Conservation (phyloP, 2,329 filamentous ascomycete species). For the Colletotrichum theobromicola region DNA sequence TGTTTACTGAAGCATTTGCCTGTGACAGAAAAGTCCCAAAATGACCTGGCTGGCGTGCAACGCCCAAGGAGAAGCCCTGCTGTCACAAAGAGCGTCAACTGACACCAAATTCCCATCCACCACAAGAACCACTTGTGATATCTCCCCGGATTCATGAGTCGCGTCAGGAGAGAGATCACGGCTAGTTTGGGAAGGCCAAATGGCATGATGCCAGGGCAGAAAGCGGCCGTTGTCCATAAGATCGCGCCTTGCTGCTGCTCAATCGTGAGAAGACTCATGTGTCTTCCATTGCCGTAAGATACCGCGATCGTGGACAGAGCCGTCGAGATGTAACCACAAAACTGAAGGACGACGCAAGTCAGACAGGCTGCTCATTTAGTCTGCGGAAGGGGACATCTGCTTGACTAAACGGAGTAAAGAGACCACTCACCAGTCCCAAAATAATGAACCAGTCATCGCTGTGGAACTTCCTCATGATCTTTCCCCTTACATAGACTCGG, state of each 20-base stretch:
- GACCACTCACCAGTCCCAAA: slow-evolving; percentile 30
- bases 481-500: slow-evolving; percentile 33
- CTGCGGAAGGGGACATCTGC: not conserved
- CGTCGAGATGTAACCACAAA: slow-evolving; percentile 28
- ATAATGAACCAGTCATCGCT: slow-evolving; percentile 42
- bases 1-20: not conserved
- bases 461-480: slow-evolving; percentile 34
- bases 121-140: slow-evolving; percentile 2
- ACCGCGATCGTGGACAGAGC: slow-evolving; percentile 39
- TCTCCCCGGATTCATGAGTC: slow-evolving; percentile 26
- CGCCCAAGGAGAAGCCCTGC: not conserved
- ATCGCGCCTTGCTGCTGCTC: slow-evolving; percentile 33
- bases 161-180: slow-evolving; percentile 40
- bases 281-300: slow-evolving; percentile 41
- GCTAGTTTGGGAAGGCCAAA: slow-evolving; percentile 48
- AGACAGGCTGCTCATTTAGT: not conserved
- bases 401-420: accelerated
- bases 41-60: not conserved
- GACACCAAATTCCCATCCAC: not conserved
- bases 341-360: not conserved
- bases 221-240: slow-evolving; percentile 40
- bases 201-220: slow-evolving; percentile 41
- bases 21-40: not conserved
- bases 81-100: not conserved
- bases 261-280: slow-evolving; percentile 34